phyloP scores from a whole-genome alignment of 305 asterid genomes.

The Fraxinus baroniana region DNA sequence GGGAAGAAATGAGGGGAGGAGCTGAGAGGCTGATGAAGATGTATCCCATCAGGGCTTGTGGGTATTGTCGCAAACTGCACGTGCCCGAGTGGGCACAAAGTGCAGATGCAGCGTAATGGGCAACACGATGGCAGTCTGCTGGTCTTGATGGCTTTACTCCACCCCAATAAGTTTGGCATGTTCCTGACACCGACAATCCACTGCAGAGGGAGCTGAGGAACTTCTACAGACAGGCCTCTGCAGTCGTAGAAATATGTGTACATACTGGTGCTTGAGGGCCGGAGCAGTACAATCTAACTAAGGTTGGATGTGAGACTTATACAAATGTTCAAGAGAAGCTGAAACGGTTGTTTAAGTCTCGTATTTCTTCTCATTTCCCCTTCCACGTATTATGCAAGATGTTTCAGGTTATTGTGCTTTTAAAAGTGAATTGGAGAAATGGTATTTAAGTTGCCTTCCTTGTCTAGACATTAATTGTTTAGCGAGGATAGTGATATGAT shows the following conservation, averaged over 20 bases:
- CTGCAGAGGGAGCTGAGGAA: conserved; percentile 67
- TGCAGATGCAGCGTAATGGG: conserved; percentile 94
- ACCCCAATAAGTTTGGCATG: conserved; percentile 88
- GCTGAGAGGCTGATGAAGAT: conserved; percentile 70
- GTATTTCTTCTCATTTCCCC: background rate
- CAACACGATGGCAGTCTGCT: conserved; percentile 92
- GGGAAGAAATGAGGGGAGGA: conserved; percentile 90
- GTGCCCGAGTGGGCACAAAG: conserved; percentile 84
- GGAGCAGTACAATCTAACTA: conserved; percentile 73
- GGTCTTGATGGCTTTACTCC: conserved; percentile 76
- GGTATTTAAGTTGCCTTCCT: background rate
- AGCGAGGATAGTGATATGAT: background rate
- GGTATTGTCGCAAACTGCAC: conserved; percentile 89
- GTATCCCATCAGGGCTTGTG: conserved; percentile 72
- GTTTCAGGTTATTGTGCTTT: background rate
- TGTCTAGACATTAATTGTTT: background rate
- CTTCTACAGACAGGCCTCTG: conserved; percentile 94
- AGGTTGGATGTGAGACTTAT: conserved; percentile 92
- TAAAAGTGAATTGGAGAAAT: background rate
- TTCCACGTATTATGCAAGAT: background rate
- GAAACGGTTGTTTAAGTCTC: conserved; percentile 73
- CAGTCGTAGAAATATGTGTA: conserved; percentile 72
- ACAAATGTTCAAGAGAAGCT: conserved; percentile 61
- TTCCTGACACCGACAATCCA: conserved; percentile 50
- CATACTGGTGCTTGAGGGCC: conserved; percentile 89